These are phyloP conservation scores for Pythium aphanidermatum DNA, from an alignment of 352 stramenopile species.

Conservation along the genomic window DNA sequence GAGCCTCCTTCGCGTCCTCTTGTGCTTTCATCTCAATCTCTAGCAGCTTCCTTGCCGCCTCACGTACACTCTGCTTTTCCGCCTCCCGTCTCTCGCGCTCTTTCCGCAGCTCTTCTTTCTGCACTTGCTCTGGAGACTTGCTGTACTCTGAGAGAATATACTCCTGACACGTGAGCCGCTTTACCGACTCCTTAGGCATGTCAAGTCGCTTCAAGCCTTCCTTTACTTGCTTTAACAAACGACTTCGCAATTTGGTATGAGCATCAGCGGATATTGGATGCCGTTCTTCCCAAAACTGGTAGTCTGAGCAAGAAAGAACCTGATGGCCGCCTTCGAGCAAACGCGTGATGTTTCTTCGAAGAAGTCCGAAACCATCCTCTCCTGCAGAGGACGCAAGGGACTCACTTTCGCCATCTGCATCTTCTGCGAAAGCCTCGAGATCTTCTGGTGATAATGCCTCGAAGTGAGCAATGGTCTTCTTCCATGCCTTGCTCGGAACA, in stretches of 20 bases:
- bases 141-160: conserved; percentile 31
- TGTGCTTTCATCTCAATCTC: conserved; percentile 77
- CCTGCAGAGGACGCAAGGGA: conserved; percentile 43
- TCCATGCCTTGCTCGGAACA: conserved; percentile 74
- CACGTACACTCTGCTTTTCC: conserved; percentile 61
- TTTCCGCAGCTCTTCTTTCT: conserved; percentile 24
- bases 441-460: conserved; percentile 47
- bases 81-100: conserved; percentile 56
- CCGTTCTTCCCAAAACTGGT: conserved; percentile 83
- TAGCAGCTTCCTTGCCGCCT: conserved; percentile 58
- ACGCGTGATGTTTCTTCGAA: conserved; percentile 64
- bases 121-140: conserved; percentile 35
- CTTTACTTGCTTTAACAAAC: conserved; percentile 52
- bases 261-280: conserved; percentile 54
- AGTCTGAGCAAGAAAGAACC: conserved; percentile 58
- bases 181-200: conserved; percentile 36
- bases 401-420: conserved; percentile 17
- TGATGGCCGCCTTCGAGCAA: conserved; percentile 64
- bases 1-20: conserved; percentile 67
- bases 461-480: conserved; percentile 73
- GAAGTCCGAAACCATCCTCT: conserved; percentile 78
- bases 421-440: conserved; percentile 18
- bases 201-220: conserved; percentile 29
- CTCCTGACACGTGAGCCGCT: conserved; percentile 37
- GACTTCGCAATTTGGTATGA: conserved; percentile 50